These are phyloP conservation scores for Earliella scabrosa DNA, from an alignment of 1,284 basidiomycete genomes.

Conservation along the genomic window DNA sequence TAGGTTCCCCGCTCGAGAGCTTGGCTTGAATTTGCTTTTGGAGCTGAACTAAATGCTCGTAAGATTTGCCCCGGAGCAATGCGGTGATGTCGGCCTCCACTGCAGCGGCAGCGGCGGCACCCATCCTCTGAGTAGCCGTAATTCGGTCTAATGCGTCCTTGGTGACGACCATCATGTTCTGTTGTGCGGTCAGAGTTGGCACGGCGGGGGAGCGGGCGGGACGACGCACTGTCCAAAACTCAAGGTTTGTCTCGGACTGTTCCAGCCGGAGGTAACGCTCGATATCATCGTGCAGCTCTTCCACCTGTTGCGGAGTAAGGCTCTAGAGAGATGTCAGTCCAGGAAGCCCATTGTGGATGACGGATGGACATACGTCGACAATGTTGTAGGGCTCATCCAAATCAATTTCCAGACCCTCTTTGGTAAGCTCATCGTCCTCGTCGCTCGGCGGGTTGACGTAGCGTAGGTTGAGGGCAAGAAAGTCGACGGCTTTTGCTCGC, in stretches of 20 bases:
- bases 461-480: conserved; percentile 90
- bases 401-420: conserved; percentile 93
- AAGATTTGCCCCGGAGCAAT: conserved; percentile 79
- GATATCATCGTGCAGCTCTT: conserved; percentile 95
- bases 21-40: conserved; percentile 91
- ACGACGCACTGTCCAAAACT: conserved; percentile 92
- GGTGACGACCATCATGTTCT: conserved; percentile 98
- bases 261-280: conserved; percentile 91
- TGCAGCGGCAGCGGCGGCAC: conserved; percentile 69
- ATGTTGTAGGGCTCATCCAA: conserved; percentile 98
- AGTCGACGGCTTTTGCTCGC: conserved; percentile 95
- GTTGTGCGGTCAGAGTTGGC: conserved; percentile 6
- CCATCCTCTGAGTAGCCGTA: conserved; percentile 59
- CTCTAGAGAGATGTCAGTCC: conserved; percentile 60
- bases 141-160: conserved; percentile 89
- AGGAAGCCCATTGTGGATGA: background rate
- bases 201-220: background rate
- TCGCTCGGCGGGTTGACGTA: conserved; percentile 77
- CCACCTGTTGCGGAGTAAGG: conserved; percentile 84
- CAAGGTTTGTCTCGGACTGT: conserved; percentile 83
- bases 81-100: conserved; percentile 81
- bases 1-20: conserved; percentile 88
- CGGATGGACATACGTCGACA: conserved; percentile 72
- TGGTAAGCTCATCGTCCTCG: conserved; percentile 68
- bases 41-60: conserved; percentile 82